A percentile compares a stretch with the other conserved stretches of the same genome.
Conservation (phyloP, 164 flowering plant genomes). For the Nelumbo lutea region DNA sequence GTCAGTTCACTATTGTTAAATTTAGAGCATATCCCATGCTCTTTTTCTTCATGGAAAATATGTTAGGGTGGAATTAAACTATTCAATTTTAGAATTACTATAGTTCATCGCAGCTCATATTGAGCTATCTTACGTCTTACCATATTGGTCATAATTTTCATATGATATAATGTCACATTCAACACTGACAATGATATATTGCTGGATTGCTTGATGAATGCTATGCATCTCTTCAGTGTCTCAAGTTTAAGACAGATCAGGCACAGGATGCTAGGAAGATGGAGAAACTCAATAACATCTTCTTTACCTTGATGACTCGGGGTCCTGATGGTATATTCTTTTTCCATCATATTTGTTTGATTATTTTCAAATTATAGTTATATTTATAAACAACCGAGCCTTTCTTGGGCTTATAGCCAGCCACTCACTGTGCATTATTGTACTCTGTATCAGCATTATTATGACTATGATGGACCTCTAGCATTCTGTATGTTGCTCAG, state of each 20-base stretch:
- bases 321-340: constrained; percentile 80
- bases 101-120: no score
- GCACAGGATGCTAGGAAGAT: constrained; percentile 97
- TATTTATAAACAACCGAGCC: background rate
- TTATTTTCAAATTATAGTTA: background rate
- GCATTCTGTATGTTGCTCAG: background rate
- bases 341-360: background rate
- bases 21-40: no score
- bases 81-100: no score
- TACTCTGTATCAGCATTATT: background rate
- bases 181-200: no score
- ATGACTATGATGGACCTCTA: background rate
- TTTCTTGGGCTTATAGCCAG: background rate
- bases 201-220: background rate
- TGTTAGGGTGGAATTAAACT: no score
- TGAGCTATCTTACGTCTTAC: no score
- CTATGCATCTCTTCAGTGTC: constrained; percentile 47
- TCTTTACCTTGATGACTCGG: constrained; percentile 86
- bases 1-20: no score
- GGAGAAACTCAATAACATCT: constrained; percentile 92
- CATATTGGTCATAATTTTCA: no score
- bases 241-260: constrained; percentile 93
- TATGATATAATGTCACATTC: no score
- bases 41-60: no score
- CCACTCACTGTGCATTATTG: background rate